A percentile compares a stretch with the other conserved stretches of the same genome.
Conservation (phyloP, 2,329 filamentous ascomycete species). For the Xylariales sp. region DNA sequence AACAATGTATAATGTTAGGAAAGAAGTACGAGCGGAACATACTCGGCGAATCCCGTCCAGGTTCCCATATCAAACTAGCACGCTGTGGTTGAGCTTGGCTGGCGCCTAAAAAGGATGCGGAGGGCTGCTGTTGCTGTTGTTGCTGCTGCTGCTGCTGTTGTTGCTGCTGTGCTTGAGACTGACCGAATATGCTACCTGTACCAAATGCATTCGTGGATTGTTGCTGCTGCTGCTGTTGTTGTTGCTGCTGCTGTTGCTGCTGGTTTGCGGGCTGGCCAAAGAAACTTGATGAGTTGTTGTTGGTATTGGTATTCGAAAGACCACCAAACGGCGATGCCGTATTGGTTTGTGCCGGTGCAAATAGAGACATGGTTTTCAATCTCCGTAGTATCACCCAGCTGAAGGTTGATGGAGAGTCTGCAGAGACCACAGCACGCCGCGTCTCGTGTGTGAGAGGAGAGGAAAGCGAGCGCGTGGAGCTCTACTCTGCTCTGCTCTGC, state of each 20-base stretch:
- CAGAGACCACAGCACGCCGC: no score
- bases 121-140: conserved; percentile 28
- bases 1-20: no score
- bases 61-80: conserved; percentile 23
- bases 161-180: conserved; percentile 30
- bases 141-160: conserved; percentile 28
- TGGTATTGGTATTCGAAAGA: conserved; percentile 16
- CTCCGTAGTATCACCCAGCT: no score
- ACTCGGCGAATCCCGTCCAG: conserved; percentile 23
- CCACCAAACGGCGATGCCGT: neutral
- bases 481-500: no score
- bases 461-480: no score
- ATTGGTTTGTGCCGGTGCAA: neutral
- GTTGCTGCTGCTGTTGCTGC: conserved; percentile 30
- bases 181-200: conserved; percentile 24
- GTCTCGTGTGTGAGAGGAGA: no score
- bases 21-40: conserved; percentile 9
- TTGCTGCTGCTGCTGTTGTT: conserved; percentile 36
- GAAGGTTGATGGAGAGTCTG: no score
- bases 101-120: conserved; percentile 33
- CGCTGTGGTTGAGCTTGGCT: conserved; percentile 29
- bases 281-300: no score
- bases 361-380: conserved; percentile 8
- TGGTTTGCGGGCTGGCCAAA: conserved; percentile 29
- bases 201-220: conserved; percentile 24